phyloP scores from a whole-genome alignment of 2,329 filamentous ascomycete species.

The Niveomyces coronatus region DNA sequence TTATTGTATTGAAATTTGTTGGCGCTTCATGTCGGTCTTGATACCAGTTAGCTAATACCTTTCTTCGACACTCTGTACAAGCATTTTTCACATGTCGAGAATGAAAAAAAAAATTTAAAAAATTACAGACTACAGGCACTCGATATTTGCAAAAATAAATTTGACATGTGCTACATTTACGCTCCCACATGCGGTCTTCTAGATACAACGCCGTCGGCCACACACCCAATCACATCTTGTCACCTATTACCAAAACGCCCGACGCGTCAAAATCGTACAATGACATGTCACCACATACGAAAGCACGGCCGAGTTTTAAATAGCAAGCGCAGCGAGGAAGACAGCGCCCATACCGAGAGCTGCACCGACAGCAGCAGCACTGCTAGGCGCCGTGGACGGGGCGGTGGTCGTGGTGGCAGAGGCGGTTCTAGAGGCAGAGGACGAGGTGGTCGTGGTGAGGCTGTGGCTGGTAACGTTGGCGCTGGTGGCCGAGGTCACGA shows the following conservation, averaged over 20 bases:
- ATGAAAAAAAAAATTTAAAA: too few species aligned
- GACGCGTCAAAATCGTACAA: neutral
- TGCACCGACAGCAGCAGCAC: constrained; percentile 14
- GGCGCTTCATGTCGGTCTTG: neutral
- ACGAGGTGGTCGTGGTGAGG: constrained; percentile 13
- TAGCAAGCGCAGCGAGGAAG: constrained; percentile 2
- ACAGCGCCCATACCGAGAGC: constrained; percentile 9
- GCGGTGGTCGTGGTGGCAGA: constrained; percentile 13
- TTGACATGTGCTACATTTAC: too few species aligned
- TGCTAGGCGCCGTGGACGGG: constrained; percentile 12
- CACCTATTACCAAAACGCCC: too few species aligned
- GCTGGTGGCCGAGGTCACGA: constrained; percentile 10
- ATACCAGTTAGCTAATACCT: too few species aligned
- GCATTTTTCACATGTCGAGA: too few species aligned
- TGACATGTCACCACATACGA: too few species aligned
- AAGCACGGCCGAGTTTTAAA: neutral
- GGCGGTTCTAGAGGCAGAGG: constrained; percentile 14
- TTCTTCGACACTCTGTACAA: too few species aligned
- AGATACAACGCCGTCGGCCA: too few species aligned
- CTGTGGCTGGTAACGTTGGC: constrained; percentile 12
- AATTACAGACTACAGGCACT: too few species aligned
- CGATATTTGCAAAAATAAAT: too few species aligned
- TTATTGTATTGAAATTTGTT: neutral
- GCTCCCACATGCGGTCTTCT: too few species aligned
- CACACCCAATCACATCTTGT: too few species aligned